Evolutionary conservation across 2,329 filamentous ascomycete species (phyloP).

Genomic region (Diaporthe australafricana): DNA sequence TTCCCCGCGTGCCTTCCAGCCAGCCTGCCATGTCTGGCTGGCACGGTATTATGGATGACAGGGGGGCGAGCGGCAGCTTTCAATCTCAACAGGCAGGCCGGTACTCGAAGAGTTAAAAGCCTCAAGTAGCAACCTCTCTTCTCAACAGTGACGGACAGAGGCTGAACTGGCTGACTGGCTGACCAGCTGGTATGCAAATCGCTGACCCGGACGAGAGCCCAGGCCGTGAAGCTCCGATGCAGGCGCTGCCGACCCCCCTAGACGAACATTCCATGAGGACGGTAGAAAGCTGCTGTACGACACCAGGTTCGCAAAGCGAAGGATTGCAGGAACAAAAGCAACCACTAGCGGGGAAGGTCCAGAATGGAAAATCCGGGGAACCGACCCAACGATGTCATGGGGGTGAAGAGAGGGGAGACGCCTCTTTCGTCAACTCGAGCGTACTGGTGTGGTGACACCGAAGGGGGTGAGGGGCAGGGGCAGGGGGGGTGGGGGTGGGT

Average conservation of each 20-base stretch:
- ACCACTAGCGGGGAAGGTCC: not conserved
- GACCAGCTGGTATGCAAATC: slow-evolving; percentile 19
- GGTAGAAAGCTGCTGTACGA: slow-evolving; percentile 13
- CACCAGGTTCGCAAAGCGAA: slow-evolving; percentile 2
- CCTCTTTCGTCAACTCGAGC: slow-evolving; percentile 2
- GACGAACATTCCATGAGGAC: slow-evolving; percentile 14
- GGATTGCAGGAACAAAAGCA: not conserved
- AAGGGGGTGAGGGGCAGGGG: not conserved
- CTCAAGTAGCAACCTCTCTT: not conserved
- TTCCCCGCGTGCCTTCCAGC: not conserved
- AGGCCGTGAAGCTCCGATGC: not conserved
- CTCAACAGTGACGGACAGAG: not conserved
- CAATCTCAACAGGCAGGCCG: not conserved
- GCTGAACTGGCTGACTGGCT: slow-evolving; percentile 12
- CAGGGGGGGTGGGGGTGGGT: not conserved
- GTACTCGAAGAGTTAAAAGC: not conserved
- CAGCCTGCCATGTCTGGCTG: not conserved
- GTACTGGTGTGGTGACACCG: slow-evolving; percentile 6
- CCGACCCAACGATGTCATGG: slow-evolving; percentile 15
- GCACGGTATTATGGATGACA: not conserved
- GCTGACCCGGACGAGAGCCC: not conserved
- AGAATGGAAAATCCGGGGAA: slow-evolving; percentile 23
- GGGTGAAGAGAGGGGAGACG: not conserved
- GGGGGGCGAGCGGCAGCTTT: not conserved
- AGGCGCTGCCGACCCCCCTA: not conserved